These are phyloP conservation scores for Ensete glaucum DNA, from an alignment of 176 grass and related monocot species.

Conservation along the genomic window DNA sequence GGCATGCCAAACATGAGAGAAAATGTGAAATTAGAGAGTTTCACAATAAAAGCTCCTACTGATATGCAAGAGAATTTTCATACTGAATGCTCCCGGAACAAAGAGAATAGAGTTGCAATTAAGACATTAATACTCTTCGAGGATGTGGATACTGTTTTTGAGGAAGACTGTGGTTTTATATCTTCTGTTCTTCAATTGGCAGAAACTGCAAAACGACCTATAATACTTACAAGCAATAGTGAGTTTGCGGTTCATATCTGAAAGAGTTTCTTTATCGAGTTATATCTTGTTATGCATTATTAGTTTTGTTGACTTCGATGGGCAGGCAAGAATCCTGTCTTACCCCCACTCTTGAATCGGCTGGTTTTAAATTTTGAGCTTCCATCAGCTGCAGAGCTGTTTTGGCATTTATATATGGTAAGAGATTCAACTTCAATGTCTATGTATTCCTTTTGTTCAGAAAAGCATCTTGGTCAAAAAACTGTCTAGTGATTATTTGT, in stretches of 20 bases:
- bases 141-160: conserved; percentile 91
- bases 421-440: conserved; percentile 14
- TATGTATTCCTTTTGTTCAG: background rate
- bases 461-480: background rate
- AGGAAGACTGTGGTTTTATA: conserved; percentile 89
- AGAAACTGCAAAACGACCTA: conserved; percentile 76
- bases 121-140: conserved; percentile 86
- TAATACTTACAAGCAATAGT: conserved; percentile 98
- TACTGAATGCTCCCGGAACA: conserved; percentile 20
- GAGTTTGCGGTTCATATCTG: conserved; percentile 20
- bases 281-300: conserved; percentile 9
- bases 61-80: conserved; percentile 18
- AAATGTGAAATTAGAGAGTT: conserved; percentile 12
- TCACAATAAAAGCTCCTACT: background rate
- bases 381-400: conserved; percentile 64
- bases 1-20: conserved; percentile 30
- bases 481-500: conserved; percentile 22
- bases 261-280: conserved; percentile 2
- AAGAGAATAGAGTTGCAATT: conserved; percentile 48
- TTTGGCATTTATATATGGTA: conserved; percentile 65
- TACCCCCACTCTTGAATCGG: conserved; percentile 59
- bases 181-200: conserved; percentile 70
- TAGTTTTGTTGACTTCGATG: conserved; percentile 19
- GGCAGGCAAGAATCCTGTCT: conserved; percentile 68
- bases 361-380: conserved; percentile 69